Conservation (phyloP, 1,139 yeast species). For the Yamadazyma spencermartinsiae region DNA sequence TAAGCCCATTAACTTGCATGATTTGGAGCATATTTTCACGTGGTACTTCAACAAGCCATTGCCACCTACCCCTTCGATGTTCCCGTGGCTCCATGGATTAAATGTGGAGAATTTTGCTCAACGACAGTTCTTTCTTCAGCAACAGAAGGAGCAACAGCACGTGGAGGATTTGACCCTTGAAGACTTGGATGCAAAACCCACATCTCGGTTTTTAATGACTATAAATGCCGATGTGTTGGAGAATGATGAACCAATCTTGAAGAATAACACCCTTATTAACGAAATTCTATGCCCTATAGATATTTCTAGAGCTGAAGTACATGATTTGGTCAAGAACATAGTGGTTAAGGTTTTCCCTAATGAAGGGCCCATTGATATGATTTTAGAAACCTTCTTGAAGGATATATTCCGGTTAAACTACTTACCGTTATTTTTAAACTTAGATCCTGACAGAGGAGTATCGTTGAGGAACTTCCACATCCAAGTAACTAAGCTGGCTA, state of each 20-base stretch:
- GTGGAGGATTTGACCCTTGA: constrained; percentile 4
- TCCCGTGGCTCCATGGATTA: constrained; percentile 91
- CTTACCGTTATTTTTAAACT: constrained; percentile 53
- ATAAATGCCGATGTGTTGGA: constrained; percentile 29
- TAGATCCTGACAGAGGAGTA: constrained; percentile 69
- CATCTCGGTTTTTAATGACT: constrained; percentile 48
- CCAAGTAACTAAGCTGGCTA: constrained; percentile 70
- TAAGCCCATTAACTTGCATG: constrained; percentile 26
- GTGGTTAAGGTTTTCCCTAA: constrained; percentile 22
- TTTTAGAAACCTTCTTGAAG: constrained; percentile 25
- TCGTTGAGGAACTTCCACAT: constrained; percentile 74
- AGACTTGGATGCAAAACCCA: constrained; percentile 12
- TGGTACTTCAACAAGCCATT: constrained; percentile 54
- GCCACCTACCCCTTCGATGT: constrained; percentile 68
- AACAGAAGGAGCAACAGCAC: constrained; percentile 19
- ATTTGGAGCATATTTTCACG: constrained; percentile 36
- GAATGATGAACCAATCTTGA: constrained; percentile 31
- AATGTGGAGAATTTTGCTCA: constrained; percentile 55
- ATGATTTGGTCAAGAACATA: constrained; percentile 20
- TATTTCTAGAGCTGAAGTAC: constrained; percentile 36
- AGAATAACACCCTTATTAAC: constrained; percentile 59
- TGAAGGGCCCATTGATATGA: constrained; percentile 7
- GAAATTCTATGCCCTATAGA: constrained; percentile 59
- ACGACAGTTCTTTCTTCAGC: constrained; percentile 38
- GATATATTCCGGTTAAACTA: constrained; percentile 48